Evolutionary conservation across 108 stramenopile genomes (phyloP).

Genomic region (Nitzschia sp.): DNA sequence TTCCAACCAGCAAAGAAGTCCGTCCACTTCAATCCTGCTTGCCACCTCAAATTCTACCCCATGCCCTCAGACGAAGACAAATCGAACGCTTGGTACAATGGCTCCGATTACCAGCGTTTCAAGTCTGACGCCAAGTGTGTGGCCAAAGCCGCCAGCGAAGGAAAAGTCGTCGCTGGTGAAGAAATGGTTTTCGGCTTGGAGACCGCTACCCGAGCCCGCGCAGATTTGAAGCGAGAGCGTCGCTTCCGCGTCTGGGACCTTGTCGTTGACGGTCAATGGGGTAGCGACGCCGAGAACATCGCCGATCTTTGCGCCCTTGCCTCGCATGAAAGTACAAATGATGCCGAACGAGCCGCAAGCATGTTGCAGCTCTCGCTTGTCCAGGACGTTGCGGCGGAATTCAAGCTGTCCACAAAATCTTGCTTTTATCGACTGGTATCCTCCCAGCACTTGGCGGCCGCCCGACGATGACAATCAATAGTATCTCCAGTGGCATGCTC

Average conservation of each 20-base stretch:
- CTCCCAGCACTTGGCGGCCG: background rate
- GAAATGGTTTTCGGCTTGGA: slow-evolving; percentile 2
- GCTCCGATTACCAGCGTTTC: background rate
- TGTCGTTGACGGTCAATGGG: background rate
- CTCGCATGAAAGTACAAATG: background rate
- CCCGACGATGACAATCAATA: background rate
- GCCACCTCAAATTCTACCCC: background rate
- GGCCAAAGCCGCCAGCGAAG: background rate
- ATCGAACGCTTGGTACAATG: background rate
- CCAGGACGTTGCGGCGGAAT: background rate
- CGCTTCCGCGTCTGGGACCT: background rate
- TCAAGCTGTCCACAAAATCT: background rate
- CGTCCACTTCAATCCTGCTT: background rate
- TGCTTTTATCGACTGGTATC: no score
- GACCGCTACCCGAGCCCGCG: background rate
- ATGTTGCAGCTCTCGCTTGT: background rate
- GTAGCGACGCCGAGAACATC: background rate
- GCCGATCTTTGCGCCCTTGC: background rate
- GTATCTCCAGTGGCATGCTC: slow-evolving; percentile 3
- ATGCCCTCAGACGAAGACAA: background rate
- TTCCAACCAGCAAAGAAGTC: background rate
- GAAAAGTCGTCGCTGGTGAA: background rate
- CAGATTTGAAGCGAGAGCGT: background rate
- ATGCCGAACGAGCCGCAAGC: background rate
- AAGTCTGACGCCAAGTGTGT: background rate